Evolutionary conservation across 192 early-diverging fungal species (phyloP), one percentile per base, ranked within the genome.

Genomic region (Geosiphon pyriformis): DNA sequence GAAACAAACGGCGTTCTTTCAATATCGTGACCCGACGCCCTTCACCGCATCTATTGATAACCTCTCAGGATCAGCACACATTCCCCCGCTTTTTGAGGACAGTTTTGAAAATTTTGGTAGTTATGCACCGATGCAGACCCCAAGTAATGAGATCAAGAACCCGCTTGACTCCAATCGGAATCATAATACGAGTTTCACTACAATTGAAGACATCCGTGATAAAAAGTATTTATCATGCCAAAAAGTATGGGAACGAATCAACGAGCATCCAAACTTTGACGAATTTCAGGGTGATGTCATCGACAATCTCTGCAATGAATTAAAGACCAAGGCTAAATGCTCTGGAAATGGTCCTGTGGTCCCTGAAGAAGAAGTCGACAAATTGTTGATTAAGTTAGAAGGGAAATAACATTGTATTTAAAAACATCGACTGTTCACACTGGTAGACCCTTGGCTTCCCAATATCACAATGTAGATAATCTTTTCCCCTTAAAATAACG

Each of bases 291-390:
- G 80, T 51, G 78, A 81, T 53, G 79, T 81, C 30, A 72, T 80
- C 11, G 70, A 74, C 49, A 49, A 69, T 42, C 59, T 85, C 7
- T 85, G 83, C 29, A 49, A 46, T 46, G 78, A 81, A 42, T 55
- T 85, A 42, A 81, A 83, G 54, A 54, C 73, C 15, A 82, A 81
- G 70, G 81, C 83, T 20, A 81, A 73, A 65, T 85, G 81, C 61
- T 81, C 83, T 37, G 83, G 81, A 23, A 70, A 78, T 53, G 83
- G 81, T 1, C 78, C 81, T n/a, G 78, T 83, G 4, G 78, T 85
- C 61, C 35, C 76, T 1, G 65, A 74, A 22, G 75, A 78, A 53
- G 72, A 78, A n/a, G 69, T 79, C 12, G 61, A 73, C 15, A 50
- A 48, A 35, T 34, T 47, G 20, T 47, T 67, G 22, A 25, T 56